Percentiles rank a stretch among this genome's conserved stretches.
phyloP scores from a whole-genome alignment of 2,329 filamentous ascomycete species.

The Trichophyton simii region DNA sequence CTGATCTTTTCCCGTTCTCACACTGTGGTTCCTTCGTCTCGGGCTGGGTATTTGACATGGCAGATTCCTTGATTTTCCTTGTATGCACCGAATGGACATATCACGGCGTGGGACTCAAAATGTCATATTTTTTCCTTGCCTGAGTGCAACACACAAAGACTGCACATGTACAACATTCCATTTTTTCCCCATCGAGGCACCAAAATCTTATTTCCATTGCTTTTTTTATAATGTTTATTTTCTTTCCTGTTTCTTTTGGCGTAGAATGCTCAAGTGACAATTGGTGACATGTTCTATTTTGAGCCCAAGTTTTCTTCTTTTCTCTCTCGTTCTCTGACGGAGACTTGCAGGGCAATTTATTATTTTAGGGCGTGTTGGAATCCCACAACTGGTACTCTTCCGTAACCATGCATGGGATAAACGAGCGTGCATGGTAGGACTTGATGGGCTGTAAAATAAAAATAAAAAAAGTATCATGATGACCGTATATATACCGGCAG shows the following conservation, averaged over 20 bases:
- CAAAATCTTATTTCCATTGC: background rate
- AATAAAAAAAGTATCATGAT: background rate
- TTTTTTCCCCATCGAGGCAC: background rate
- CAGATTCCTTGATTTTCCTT: background rate
- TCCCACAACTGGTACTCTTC: background rate
- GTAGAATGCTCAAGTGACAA: background rate
- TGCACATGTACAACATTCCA: background rate
- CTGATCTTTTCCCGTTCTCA: background rate
- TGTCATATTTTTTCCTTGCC: background rate
- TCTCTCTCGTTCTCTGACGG: background rate
- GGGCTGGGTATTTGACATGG: background rate
- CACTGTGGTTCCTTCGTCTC: background rate
- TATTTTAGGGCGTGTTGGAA: background rate
- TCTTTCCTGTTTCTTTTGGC: background rate
- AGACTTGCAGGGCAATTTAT: background rate
- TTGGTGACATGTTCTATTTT: background rate
- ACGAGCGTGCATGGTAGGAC: background rate
- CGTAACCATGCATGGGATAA: background rate
- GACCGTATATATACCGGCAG: background rate
- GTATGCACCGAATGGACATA: background rate
- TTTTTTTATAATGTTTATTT: no score
- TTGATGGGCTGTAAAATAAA: background rate
- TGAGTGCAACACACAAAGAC: background rate
- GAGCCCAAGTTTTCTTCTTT: background rate
- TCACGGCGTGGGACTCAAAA: background rate